A percentile compares a stretch with the other conserved stretches of the same genome.
Evolutionary conservation across 2,329 filamentous ascomycete genomes (phyloP).

Genomic region (Aspergillus sp.): DNA sequence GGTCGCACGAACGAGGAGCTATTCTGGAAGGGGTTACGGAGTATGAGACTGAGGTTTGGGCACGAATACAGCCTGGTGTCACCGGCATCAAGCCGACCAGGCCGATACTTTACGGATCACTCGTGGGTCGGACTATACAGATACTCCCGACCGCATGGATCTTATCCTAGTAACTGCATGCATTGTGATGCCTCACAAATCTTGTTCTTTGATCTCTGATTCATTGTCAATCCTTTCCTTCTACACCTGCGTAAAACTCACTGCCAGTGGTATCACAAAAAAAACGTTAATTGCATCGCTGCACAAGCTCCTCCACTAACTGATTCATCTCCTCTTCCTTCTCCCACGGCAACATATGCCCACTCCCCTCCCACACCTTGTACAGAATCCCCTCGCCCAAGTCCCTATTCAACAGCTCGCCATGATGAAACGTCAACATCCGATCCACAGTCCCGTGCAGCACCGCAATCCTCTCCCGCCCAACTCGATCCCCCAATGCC

Average conservation of each 20-base stretch:
- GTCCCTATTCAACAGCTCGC: conserved; percentile 64
- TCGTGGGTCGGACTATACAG: too few relatives aligned
- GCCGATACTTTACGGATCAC: too few relatives aligned
- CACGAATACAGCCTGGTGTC: too few relatives aligned
- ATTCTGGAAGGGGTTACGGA: too few relatives aligned
- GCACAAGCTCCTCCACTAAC: conserved; percentile 59
- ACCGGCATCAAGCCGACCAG: too few relatives aligned
- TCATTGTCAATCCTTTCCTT: not conserved
- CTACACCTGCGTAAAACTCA: not conserved
- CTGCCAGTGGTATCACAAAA: not conserved
- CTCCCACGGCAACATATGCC: conserved; percentile 75
- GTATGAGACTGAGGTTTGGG: too few relatives aligned
- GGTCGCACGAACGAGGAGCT: too few relatives aligned
- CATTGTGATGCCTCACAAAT: not conserved
- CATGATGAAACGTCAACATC: conserved; percentile 77
- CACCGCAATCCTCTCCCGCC: conserved; percentile 71
- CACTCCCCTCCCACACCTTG: conserved; percentile 65
- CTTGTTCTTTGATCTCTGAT: not conserved
- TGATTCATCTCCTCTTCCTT: conserved; percentile 67
- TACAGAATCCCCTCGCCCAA: conserved; percentile 60
- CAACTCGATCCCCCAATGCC: conserved; percentile 66
- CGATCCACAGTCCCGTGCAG: conserved; percentile 73
- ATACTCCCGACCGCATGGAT: not conserved
- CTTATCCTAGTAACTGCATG: not conserved
- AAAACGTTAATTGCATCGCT: conserved; percentile 29